These are phyloP conservation scores for Chlorella sp. DNA, from an alignment of 139 green algal species.

Conservation along the genomic window DNA sequence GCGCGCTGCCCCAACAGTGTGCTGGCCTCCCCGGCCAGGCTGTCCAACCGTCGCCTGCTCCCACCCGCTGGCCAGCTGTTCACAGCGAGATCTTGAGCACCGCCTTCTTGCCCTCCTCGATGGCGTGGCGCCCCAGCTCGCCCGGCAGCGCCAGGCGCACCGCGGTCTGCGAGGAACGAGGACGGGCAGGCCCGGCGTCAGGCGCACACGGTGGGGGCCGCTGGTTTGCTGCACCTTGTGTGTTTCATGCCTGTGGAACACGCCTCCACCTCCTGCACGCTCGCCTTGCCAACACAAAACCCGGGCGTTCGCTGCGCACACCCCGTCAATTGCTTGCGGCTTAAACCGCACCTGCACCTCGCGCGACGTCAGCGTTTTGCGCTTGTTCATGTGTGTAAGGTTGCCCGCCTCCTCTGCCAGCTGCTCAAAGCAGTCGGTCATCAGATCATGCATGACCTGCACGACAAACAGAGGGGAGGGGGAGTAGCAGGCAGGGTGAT, in stretches of 20 bases:
- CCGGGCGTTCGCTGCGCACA: neutral
- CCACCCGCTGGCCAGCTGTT: too few relatives aligned
- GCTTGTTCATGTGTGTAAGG: slow-evolving; percentile 66
- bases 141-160: slow-evolving; percentile 75
- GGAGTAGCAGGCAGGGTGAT: neutral
- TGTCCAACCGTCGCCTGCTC: too few relatives aligned
- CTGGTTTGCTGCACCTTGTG: too few relatives aligned
- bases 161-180: slow-evolving; percentile 62
- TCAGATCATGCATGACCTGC: slow-evolving; percentile 68
- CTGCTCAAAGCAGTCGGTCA: slow-evolving; percentile 47
- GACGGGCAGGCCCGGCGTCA: neutral
- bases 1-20: too few relatives aligned
- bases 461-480: neutral
- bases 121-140: slow-evolving; percentile 78
- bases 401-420: slow-evolving; percentile 57
- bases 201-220: too few relatives aligned
- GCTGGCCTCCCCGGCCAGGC: too few relatives aligned
- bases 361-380: slow-evolving; percentile 72
- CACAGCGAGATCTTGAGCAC: slow-evolving; percentile 28
- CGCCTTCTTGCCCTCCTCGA: slow-evolving; percentile 80
- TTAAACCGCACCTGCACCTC: slow-evolving; percentile 41
- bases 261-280: neutral
- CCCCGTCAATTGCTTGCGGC: too few relatives aligned
- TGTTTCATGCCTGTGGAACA: neutral
- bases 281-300: neutral